A percentile compares a stretch with the other conserved stretches of the same genome.
phyloP scores from a whole-genome alignment of 441 rosid species.

The Syzygium malaccense region DNA sequence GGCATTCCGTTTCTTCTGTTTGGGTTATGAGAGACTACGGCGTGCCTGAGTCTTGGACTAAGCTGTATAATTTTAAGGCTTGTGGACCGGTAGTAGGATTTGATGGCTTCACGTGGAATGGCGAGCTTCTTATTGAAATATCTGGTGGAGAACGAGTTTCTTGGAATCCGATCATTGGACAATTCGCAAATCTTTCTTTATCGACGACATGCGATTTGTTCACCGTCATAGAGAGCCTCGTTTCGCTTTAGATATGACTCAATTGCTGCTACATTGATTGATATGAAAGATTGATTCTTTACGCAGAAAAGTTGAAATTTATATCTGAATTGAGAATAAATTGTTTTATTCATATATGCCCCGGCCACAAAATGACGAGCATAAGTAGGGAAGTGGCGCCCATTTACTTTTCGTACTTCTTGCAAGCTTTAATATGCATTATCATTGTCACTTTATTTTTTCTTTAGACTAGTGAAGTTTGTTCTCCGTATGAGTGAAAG shows the following conservation, averaged over 20 bases:
- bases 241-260: not conserved
- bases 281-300: not conserved
- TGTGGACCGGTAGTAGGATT: not conserved
- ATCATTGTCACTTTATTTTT: not conserved
- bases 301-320: not conserved
- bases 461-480: not conserved
- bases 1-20: not conserved
- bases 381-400: not conserved
- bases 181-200: not conserved
- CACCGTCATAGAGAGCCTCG: not conserved
- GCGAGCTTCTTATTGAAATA: not conserved
- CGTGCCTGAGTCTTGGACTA: not conserved
- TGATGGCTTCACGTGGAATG: not conserved
- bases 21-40: not conserved
- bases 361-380: not conserved
- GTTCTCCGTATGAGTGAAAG: not conserved
- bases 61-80: not conserved
- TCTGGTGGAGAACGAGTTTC: accelerated
- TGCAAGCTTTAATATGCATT: not conserved
- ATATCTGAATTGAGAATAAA: not conserved
- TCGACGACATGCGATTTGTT: not conserved
- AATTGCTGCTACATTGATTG: not conserved
- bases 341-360: not conserved
- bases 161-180: not conserved
- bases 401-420: not conserved